Evolutionary conservation across 2,329 filamentous ascomycete genomes (phyloP).

Genomic region (Claviceps pusilla): DNA sequence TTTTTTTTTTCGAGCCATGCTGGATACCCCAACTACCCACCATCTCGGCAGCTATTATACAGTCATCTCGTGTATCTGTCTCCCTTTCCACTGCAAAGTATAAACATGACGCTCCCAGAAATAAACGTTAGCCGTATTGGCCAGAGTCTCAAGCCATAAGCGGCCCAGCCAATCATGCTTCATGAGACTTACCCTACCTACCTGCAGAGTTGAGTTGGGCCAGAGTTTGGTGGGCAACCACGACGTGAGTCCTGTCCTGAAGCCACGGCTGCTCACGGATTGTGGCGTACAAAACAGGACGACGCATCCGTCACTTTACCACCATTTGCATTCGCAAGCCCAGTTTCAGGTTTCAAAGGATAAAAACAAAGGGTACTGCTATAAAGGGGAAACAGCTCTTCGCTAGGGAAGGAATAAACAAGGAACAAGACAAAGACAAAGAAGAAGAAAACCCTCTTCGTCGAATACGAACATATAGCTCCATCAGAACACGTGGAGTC

Average conservation of each 20-base stretch:
- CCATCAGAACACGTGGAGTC: neutral
- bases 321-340: neutral
- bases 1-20: neutral
- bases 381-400: neutral
- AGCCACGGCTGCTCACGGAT: neutral
- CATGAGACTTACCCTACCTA: neutral
- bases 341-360: neutral
- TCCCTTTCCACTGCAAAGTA: no score
- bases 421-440: no score
- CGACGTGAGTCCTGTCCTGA: neutral
- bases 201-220: neutral
- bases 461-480: neutral
- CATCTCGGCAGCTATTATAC: neutral
- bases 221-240: neutral
- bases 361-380: neutral
- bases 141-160: neutral
- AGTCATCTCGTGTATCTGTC: neutral
- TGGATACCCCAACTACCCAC: neutral
- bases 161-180: neutral
- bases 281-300: neutral
- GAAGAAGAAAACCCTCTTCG: neutral
- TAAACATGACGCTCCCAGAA: no score
- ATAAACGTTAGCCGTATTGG: neutral
- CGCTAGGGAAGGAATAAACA: neutral
- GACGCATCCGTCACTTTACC: neutral